Evolutionary conservation across 2,329 filamentous ascomycete genomes (phyloP).

Genomic region (Diaporthe australafricana): DNA sequence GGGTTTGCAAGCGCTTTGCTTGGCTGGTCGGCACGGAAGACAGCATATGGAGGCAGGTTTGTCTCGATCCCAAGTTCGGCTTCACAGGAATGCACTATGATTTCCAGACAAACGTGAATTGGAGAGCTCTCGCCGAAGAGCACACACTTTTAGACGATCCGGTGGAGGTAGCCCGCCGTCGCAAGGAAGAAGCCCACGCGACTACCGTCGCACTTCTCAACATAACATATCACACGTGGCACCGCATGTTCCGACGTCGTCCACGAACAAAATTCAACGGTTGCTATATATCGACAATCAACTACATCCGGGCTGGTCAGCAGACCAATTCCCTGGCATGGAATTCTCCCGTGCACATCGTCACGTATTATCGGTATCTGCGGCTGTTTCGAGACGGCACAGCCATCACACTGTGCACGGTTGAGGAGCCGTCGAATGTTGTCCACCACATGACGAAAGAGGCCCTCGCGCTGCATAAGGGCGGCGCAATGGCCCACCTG

Average conservation of each 20-base stretch:
- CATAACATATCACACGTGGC: constrained; percentile 63
- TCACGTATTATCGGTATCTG: constrained; percentile 97
- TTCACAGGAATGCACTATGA: constrained; percentile 87
- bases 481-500: constrained; percentile 51
- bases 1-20: constrained; percentile 88
- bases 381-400: constrained; percentile 94
- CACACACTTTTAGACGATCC: constrained; percentile 46
- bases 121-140: constrained; percentile 59
- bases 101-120: constrained; percentile 72
- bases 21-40: constrained; percentile 88
- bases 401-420: constrained; percentile 83
- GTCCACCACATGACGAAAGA: constrained; percentile 85
- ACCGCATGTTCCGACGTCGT: constrained; percentile 80
- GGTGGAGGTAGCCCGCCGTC: constrained; percentile 50
- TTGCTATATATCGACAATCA: constrained; percentile 95
- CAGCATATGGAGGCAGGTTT: constrained; percentile 84
- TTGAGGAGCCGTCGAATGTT: constrained; percentile 84
- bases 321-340: constrained; percentile 79
- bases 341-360: constrained; percentile 88
- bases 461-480: constrained; percentile 64
- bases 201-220: constrained; percentile 56
- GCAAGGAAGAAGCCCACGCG: constrained; percentile 47
- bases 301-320: constrained; percentile 89
- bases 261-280: constrained; percentile 94
- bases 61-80: constrained; percentile 77